Base-by-base conservation (phyloP, 2,329 filamentous ascomycete species). In the Penicillium psychrosexuale region DNA sequence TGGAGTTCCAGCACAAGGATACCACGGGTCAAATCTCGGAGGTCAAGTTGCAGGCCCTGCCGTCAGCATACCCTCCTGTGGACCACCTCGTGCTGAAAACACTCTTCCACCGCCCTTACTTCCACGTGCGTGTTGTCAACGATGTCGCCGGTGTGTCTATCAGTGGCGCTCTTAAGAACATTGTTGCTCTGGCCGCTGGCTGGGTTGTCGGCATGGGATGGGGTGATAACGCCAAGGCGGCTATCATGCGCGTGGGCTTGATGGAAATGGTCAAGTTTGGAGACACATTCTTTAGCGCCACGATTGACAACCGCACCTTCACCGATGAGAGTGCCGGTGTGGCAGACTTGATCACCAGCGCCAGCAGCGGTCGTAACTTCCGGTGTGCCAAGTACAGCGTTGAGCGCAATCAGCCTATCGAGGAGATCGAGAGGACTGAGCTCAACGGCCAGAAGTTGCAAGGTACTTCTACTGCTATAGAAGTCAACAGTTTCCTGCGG, bases 151-250 rank as follows among this genome's bases (percentile, higher is more conserved):
- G 94, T 63, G 93, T 97, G 1, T 97, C 94, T 5, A 86, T 99
- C 33, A 89, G 92, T 40, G 94, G 94, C 57, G 94, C 94, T 0
- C 80, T 99, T 64, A 99, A 99, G 82, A 99, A 99, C 79, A 88
- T 99, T 61, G 90, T 99, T 52, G 94, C 94, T 5, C 79, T 99
- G 17, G 93, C 91, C 5, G 92, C 94, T 31, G 94, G 94, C 55
- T 99, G 96, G 74, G 91, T 97, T 42, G 91, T 96, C 62, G 94
- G 94, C 34, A 84, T 93, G 58, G 93, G 93, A 62, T 99, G 94
- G 93, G 94, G 94, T 68, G 92, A 97, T 79, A 99, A 97, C 66
- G 93, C 93, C 62, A 97, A 99, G 79, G 91, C 94, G n/a, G 94
- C 94, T 43, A 87, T 99, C 57, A 97, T 99, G 91, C 89, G 94